These are phyloP conservation scores for Podaxis rugospora DNA, from an alignment of 768 basidiomycete genomes.

Conservation along the genomic window DNA sequence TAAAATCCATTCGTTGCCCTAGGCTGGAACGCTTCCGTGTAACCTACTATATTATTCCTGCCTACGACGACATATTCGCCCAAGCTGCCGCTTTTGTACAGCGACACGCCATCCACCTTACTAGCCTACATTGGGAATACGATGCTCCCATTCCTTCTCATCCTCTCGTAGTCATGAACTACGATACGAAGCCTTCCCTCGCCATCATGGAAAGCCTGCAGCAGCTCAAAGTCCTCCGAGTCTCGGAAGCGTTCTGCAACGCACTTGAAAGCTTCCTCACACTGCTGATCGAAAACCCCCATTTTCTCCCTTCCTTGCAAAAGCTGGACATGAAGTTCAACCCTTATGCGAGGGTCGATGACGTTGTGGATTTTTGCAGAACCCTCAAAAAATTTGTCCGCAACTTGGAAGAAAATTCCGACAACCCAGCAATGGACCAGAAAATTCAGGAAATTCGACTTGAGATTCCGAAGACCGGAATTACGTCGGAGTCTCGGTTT, in stretches of 20 bases:
- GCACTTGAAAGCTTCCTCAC: neutral
- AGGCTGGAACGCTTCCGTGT: neutral
- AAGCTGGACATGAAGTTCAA: neutral
- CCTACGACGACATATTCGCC: neutral
- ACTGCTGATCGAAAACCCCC: neutral
- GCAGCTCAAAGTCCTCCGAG: neutral
- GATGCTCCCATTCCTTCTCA: neutral
- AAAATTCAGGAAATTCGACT: neutral
- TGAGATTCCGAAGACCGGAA: neutral
- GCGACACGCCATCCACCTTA: neutral
- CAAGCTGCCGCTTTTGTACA: neutral
- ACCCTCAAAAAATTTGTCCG: neutral
- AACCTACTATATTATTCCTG: neutral
- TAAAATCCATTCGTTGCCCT: neutral
- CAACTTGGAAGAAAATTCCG: neutral
- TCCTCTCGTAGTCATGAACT: neutral
- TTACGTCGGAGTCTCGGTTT: neutral
- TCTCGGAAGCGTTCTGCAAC: neutral
- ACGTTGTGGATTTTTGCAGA: neutral
- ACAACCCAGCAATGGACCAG: neutral
- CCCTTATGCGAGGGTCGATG: neutral
- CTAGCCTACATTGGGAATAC: conserved; percentile 2
- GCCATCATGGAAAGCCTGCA: neutral
- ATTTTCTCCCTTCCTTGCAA: neutral
- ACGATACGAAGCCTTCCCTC: neutral